These are phyloP conservation scores for Aureobasidium melanogenum DNA, from an alignment of 2,329 filamentous ascomycete species.

Conservation along the genomic window DNA sequence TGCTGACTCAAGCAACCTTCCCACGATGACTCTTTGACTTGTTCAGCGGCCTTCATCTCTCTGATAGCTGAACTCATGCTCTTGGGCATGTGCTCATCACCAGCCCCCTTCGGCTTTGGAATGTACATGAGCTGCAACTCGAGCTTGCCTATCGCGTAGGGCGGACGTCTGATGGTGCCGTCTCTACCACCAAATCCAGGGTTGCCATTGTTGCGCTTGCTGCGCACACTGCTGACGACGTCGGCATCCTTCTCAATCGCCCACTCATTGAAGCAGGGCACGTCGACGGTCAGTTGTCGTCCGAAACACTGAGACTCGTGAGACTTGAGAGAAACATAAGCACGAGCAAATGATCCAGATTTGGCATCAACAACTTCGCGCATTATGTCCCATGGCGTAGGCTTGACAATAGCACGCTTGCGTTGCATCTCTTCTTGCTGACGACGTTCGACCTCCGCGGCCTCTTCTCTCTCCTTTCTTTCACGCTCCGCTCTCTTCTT, in stretches of 20 bases:
- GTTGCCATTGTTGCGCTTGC: constrained; percentile 53
- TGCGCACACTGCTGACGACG: constrained; percentile 81
- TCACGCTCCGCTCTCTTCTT: constrained; percentile 97
- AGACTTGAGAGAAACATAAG: constrained; percentile 89
- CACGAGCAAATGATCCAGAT: constrained; percentile 88
- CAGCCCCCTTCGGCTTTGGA: constrained; percentile 75
- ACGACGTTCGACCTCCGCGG: constrained; percentile 49
- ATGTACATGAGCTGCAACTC: constrained; percentile 92
- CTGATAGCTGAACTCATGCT: constrained; percentile 96
- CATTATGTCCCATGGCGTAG: constrained; percentile 76
- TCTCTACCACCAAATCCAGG: constrained; percentile 45
- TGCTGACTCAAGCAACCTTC: constrained; percentile 93
- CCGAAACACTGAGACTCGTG: constrained; percentile 85
- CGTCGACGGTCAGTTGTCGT: constrained; percentile 75
- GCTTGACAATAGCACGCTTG: constrained; percentile 53
- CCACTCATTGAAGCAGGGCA: constrained; percentile 98
- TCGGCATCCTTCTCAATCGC: constrained; percentile 69
- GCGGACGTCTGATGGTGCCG: constrained; percentile 67
- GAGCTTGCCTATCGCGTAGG: constrained; percentile 94
- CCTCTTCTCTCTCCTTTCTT: constrained; percentile 71
- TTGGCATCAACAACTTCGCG: constrained; percentile 74
- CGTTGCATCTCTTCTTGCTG: constrained; percentile 22
- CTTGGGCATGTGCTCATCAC: constrained; percentile 97
- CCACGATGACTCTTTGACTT: constrained; percentile 61
- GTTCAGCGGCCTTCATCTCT: constrained; percentile 85